Percentiles rank a stretch among this genome's conserved stretches.
phyloP scores from a whole-genome alignment of 2,329 filamentous ascomycete genomes.

The Mollisia scopiformis region DNA sequence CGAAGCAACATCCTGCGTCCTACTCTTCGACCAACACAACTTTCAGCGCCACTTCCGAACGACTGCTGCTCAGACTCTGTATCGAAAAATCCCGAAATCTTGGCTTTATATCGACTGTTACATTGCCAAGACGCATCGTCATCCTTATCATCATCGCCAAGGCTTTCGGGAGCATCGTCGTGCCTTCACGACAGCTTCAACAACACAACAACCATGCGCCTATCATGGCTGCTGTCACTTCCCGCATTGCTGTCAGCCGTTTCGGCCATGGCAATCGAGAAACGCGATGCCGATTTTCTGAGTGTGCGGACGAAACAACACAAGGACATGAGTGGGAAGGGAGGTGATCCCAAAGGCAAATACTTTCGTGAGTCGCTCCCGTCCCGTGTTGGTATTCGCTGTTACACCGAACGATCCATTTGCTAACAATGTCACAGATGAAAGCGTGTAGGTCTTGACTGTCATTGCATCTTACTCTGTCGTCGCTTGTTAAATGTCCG shows the following conservation, averaged over 20 bases:
- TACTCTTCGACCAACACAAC: no score
- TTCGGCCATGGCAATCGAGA: conserved; percentile 32
- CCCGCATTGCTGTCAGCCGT: conserved; percentile 24
- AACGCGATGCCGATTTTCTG: conserved; percentile 36
- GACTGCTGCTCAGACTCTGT: no score
- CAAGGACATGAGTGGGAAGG: conserved; percentile 36
- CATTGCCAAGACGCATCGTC: neutral
- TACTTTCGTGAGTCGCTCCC: conserved; percentile 40
- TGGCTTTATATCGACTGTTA: neutral
- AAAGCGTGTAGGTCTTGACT: conserved; percentile 33
- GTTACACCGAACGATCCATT: neutral
- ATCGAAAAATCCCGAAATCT: neutral
- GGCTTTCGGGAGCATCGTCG: neutral
- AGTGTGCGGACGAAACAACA: conserved; percentile 33
- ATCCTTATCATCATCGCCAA: conserved; percentile 1
- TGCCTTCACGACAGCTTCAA: neutral
- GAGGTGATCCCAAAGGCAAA: conserved; percentile 37
- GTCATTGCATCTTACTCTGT: neutral
- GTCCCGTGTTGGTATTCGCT: conserved; percentile 14
- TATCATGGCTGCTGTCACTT: conserved; percentile 31
- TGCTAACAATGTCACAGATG: conserved; percentile 30
- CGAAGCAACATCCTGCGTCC: neutral
- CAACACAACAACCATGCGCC: conserved; percentile 29
- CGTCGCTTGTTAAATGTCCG: neutral
- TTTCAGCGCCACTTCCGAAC: no score